Evolutionary conservation across 2,329 filamentous ascomycete species (phyloP).

Genomic region (Epicoccum sorghinum): DNA sequence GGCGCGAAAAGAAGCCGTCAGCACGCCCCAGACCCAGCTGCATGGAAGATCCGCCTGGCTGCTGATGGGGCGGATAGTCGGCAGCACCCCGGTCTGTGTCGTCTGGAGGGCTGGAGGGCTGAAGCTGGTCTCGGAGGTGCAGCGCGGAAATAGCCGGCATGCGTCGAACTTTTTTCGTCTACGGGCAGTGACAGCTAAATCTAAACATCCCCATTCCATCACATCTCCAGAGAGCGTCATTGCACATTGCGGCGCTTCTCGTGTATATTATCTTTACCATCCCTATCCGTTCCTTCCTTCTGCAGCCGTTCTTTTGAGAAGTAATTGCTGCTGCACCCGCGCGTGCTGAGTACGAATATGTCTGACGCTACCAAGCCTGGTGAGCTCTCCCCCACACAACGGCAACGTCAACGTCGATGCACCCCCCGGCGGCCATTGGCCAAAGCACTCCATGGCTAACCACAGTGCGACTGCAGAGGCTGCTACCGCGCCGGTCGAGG

Average conservation of each 20-base stretch:
- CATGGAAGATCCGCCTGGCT: conserved; percentile 8
- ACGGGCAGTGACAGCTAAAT: conserved; percentile 5
- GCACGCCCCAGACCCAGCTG: background rate
- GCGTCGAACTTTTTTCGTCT: conserved; percentile 14
- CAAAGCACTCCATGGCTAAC: conserved; percentile 31
- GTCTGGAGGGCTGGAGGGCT: conserved; percentile 6
- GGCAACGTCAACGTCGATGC: background rate
- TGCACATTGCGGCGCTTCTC: conserved; percentile 44
- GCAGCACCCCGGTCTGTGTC: conserved; percentile 10
- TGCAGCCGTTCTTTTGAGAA: conserved; percentile 25
- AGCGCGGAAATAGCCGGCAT: conserved; percentile 16
- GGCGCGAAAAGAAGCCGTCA: background rate
- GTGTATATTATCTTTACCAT: conserved; percentile 33
- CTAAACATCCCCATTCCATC: conserved; percentile 11
- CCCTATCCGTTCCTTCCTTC: conserved; percentile 31
- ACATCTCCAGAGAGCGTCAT: conserved; percentile 27
- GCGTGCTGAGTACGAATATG: conserved; percentile 9
- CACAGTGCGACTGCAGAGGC: conserved; percentile 27
- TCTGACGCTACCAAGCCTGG: conserved; percentile 48
- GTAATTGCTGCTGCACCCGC: conserved; percentile 1
- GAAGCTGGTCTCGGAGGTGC: background rate
- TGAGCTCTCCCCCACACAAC: conserved; percentile 33
- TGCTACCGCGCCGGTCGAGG: conserved; percentile 31
- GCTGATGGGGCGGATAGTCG: conserved; percentile 15
- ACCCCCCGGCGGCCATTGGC: background rate